Evolutionary conservation across 768 basidiomycete genomes (phyloP).

Genomic region (Glaciozyma martinii): DNA sequence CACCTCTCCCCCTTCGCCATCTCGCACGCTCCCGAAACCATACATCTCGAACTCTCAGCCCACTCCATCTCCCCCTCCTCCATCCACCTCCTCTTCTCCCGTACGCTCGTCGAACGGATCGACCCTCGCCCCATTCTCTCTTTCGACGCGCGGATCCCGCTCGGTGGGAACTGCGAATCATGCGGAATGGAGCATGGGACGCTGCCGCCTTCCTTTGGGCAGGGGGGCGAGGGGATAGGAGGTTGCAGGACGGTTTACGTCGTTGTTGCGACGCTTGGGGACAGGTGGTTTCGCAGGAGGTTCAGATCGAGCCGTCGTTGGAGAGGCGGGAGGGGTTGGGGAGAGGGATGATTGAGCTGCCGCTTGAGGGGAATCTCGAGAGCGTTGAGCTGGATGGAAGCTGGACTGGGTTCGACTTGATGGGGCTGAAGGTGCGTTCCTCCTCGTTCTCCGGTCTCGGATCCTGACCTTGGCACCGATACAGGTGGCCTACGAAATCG

Average conservation of each 20-base stretch:
- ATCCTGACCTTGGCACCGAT: neutral
- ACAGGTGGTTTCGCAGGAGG: too few relatives aligned
- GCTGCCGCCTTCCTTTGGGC: neutral
- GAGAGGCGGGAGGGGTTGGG: neutral
- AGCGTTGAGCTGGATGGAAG: neutral
- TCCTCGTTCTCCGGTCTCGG: neutral
- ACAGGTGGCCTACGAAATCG: neutral
- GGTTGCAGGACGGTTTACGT: neutral
- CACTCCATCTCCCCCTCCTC: neutral
- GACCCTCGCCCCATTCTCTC: neutral
- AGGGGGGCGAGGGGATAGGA: neutral
- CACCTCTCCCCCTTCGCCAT: neutral
- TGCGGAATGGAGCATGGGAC: neutral
- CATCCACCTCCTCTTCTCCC: neutral
- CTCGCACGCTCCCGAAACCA: neutral
- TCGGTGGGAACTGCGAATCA: neutral
- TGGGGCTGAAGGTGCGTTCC: neutral
- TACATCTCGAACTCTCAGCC: neutral
- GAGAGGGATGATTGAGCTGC: neutral
- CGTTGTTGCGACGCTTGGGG: neutral
- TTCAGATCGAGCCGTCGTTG: neutral
- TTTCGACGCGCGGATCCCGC: neutral
- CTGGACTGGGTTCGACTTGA: neutral
- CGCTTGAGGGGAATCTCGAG: neutral
- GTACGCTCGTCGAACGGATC: neutral